A percentile compares a stretch with the other conserved stretches of the same genome.
Conservation (phyloP, 2,329 filamentous ascomycete genomes). For the Harringtonia lauricola region DNA sequence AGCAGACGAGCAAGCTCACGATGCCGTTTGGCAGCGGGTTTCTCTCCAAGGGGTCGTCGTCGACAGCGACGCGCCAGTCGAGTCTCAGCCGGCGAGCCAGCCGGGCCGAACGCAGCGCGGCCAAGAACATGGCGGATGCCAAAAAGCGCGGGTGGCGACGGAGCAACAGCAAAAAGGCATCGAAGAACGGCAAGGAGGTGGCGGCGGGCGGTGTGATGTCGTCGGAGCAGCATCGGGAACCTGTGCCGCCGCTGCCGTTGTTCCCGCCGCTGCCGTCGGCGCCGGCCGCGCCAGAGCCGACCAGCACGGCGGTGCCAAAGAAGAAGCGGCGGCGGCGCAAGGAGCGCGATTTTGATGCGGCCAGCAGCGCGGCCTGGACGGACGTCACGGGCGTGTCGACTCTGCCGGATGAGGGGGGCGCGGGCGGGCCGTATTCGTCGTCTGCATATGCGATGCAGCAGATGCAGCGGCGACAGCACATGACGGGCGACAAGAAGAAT, state of each 20-base stretch:
- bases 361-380: slow-evolving; percentile 30
- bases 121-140: slow-evolving; percentile 52
- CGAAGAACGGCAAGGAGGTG: slow-evolving; percentile 26
- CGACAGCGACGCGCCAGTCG: slow-evolving; percentile 23
- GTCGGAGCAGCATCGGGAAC: background rate
- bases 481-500: slow-evolving; percentile 1
- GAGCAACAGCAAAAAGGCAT: slow-evolving; percentile 25
- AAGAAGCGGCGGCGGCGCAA: background rate
- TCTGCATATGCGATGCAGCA: slow-evolving; percentile 12
- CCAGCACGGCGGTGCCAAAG: background rate
- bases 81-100: slow-evolving; percentile 38
- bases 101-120: slow-evolving; percentile 47
- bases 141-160: slow-evolving; percentile 43
- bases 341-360: slow-evolving; percentile 10
- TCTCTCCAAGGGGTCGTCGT: slow-evolving; percentile 19
- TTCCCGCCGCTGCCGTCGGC: background rate
- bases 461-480: slow-evolving; percentile 5
- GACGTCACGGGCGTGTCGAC: slow-evolving; percentile 19
- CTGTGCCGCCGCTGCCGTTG: background rate
- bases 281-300: background rate
- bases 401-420: background rate
- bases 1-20: slow-evolving; percentile 14
- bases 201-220: too few relatives aligned
- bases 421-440: too few relatives aligned
- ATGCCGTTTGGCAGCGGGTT: background rate